Conservation (phyloP, 441 rosid genomes). For the Euphorbia schlechtendalii region DNA sequence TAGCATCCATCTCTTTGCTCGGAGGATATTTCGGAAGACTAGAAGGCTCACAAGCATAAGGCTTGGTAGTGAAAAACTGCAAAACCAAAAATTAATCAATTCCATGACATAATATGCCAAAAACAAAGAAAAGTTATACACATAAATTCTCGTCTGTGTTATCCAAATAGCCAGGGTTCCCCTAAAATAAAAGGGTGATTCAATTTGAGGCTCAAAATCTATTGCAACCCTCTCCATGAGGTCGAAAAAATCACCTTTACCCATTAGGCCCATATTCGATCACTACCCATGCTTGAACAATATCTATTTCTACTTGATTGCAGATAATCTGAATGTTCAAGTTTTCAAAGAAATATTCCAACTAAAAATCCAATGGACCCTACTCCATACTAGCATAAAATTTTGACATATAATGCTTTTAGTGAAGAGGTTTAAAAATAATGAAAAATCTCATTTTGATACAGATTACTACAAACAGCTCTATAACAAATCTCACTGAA, state of each 20-base stretch:
- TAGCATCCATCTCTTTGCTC: constrained; percentile 91
- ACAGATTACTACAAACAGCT: neutral
- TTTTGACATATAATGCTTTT: neutral
- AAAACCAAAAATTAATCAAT: constrained; percentile 17
- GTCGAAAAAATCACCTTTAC: neutral
- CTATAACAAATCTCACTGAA: neutral
- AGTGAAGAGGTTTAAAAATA: neutral
- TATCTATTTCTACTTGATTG: neutral
- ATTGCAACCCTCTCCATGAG: neutral
- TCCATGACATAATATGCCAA: constrained; percentile 1
- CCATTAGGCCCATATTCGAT: neutral
- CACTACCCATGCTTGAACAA: neutral
- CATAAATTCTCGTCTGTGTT: neutral
- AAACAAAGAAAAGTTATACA: neutral
- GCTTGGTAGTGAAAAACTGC: constrained; percentile 77
- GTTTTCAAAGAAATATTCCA: neutral
- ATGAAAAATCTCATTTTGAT: neutral
- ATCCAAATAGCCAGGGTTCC: neutral
- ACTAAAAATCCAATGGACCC: neutral
- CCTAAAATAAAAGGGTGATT: neutral
- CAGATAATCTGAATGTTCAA: neutral
- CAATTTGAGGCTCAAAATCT: neutral
- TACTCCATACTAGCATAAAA: neutral
- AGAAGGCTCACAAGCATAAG: constrained; percentile 82
- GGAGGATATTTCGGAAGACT: constrained; percentile 93